Evolutionary conservation across 257 asterid species (phyloP).

Genomic region (Petrea volubilis): DNA sequence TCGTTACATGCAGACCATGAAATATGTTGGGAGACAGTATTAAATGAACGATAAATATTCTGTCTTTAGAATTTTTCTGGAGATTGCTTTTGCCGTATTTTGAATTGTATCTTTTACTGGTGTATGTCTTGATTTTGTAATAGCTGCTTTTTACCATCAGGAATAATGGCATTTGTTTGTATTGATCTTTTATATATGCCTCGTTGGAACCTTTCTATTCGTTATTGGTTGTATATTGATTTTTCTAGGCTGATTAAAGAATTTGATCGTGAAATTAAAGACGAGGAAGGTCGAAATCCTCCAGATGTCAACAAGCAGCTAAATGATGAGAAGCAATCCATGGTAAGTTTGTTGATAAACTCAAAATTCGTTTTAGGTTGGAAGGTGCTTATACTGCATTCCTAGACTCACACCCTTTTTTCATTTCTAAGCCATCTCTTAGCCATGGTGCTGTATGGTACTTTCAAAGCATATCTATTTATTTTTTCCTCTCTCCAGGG

Average conservation of each 20-base stretch:
- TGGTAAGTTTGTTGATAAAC: constrained; percentile 50
- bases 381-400: not conserved
- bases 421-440: not conserved
- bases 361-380: not conserved
- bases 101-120: constrained; percentile 9
- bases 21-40: not conserved
- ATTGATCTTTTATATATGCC: constrained; percentile 10
- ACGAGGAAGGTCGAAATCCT: constrained; percentile 76
- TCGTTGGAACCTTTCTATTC: constrained; percentile 1
- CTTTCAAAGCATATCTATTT: not conserved
- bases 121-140: not conserved
- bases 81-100: constrained; percentile 20
- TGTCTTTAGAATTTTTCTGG: not conserved
- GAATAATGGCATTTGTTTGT: constrained; percentile 15
- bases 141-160: constrained; percentile 14
- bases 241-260: constrained; percentile 80
- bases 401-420: not conserved
- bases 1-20: not conserved
- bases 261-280: constrained; percentile 95
- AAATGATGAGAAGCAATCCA: constrained; percentile 92
- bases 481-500: not conserved
- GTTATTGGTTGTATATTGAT: constrained; percentile 12
- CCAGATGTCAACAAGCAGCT: constrained; percentile 84
- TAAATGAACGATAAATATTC: not conserved
- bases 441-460: not conserved